Conservation (phyloP, 2,329 filamentous ascomycete species). For the Fusarium sp. region DNA sequence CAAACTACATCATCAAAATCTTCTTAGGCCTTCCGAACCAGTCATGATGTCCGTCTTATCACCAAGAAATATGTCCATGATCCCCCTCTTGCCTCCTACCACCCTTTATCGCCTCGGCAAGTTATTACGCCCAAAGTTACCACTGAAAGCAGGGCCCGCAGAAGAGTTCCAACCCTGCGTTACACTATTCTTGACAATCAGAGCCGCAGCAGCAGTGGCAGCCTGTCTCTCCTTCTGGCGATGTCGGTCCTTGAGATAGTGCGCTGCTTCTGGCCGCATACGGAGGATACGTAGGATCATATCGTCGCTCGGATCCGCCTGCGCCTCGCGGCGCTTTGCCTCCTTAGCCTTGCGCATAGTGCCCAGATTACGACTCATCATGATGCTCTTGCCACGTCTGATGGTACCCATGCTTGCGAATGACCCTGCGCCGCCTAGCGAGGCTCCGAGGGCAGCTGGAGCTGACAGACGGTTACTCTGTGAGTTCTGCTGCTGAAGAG, state of each 20-base stretch:
- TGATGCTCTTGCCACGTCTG: constrained; percentile 80
- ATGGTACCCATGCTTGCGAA: constrained; percentile 78
- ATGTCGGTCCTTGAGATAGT: constrained; percentile 89
- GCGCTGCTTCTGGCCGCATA: constrained; percentile 90
- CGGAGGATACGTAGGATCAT: constrained; percentile 96
- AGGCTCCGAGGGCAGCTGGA: constrained; percentile 61
- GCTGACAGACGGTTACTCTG: constrained; percentile 76
- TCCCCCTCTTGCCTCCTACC: constrained; percentile 14
- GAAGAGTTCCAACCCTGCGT: constrained; percentile 64
- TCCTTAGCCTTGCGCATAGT: constrained; percentile 97
- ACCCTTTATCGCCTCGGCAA: constrained; percentile 60
- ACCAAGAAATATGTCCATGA: not conserved
- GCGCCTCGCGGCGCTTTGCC: constrained; percentile 93
- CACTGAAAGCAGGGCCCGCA: constrained; percentile 45
- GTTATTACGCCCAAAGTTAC: constrained; percentile 59
- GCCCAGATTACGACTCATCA: constrained; percentile 93
- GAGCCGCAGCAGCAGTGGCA: constrained; percentile 88
- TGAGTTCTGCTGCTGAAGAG: constrained; percentile 63
- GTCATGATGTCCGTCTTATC: not conserved
- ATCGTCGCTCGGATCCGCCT: constrained; percentile 96
- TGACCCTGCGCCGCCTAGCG: constrained; percentile 50
- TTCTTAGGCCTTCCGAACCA: not conserved
- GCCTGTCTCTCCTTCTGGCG: constrained; percentile 94
- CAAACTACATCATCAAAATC: constrained; percentile 19
- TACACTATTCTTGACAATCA: constrained; percentile 94